phyloP scores from a whole-genome alignment of 83 land plant genomes.

The Thuja plicata region DNA sequence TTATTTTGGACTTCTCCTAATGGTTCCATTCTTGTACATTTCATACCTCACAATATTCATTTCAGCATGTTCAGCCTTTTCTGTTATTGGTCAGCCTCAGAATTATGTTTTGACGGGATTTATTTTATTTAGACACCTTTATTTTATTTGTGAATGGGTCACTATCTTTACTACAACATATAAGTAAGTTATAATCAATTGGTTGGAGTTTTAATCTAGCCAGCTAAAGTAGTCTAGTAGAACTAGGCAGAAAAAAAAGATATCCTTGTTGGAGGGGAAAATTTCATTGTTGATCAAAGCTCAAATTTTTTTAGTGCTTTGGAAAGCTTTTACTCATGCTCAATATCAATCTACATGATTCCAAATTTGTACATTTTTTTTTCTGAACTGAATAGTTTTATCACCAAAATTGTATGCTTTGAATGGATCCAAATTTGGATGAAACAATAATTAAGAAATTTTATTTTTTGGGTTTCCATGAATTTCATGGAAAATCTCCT shows the following conservation, averaged over 20 bases:
- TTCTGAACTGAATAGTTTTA: too few species aligned
- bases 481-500: too few species aligned
- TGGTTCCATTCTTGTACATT: background rate
- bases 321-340: too few species aligned
- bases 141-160: background rate
- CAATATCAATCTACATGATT: too few species aligned
- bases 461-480: too few species aligned
- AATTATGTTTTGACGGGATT: background rate
- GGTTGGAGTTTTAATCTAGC: background rate
- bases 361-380: too few species aligned
- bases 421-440: too few species aligned
- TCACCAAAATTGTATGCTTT: too few species aligned
- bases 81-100: background rate
- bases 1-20: background rate
- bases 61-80: background rate
- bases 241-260: background rate
- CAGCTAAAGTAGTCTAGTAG: background rate
- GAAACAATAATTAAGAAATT: too few species aligned
- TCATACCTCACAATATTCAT: background rate
- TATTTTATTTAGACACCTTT: background rate
- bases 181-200: background rate
- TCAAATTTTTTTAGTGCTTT: too few species aligned
- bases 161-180: background rate
- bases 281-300: too few species aligned
- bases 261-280: too few species aligned